Conservation (phyloP, 2,329 filamentous ascomycete species). For the Ustulina deusta region DNA sequence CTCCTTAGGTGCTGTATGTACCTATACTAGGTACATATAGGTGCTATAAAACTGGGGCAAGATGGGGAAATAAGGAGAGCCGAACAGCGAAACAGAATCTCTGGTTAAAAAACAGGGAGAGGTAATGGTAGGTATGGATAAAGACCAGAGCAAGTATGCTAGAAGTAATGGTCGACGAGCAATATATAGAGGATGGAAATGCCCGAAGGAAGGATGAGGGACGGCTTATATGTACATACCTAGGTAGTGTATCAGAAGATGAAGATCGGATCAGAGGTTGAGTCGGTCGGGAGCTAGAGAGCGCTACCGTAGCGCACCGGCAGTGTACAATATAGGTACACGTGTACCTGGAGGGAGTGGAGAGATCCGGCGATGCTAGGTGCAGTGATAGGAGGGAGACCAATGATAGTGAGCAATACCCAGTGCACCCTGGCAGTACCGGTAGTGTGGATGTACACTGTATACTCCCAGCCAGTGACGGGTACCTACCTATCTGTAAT, state of each 20-base stretch:
- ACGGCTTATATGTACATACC: neutral
- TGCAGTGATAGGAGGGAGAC: no score
- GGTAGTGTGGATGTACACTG: no score
- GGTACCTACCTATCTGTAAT: neutral
- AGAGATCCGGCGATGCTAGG: no score
- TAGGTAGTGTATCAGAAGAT: conserved; percentile 3
- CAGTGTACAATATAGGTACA: neutral
- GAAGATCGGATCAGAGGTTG: neutral
- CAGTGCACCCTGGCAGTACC: no score
- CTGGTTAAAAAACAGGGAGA: neutral
- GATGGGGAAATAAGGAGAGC: neutral
- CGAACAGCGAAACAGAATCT: neutral
- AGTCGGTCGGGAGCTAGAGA: conserved; percentile 4
- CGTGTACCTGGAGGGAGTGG: no score
- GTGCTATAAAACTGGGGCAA: neutral
- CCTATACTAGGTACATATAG: neutral
- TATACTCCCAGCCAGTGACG: neutral
- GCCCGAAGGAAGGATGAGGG: neutral
- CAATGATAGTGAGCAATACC: no score
- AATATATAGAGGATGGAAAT: neutral
- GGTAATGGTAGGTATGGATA: neutral
- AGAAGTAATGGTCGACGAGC: neutral
- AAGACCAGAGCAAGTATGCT: neutral
- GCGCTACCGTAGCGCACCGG: neutral
- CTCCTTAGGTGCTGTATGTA: no score